Evolutionary conservation across 257 asterid genomes (phyloP), one percentile per base, ranked within the genome.

Genomic region (Ophiorrhiza pumila): DNA sequence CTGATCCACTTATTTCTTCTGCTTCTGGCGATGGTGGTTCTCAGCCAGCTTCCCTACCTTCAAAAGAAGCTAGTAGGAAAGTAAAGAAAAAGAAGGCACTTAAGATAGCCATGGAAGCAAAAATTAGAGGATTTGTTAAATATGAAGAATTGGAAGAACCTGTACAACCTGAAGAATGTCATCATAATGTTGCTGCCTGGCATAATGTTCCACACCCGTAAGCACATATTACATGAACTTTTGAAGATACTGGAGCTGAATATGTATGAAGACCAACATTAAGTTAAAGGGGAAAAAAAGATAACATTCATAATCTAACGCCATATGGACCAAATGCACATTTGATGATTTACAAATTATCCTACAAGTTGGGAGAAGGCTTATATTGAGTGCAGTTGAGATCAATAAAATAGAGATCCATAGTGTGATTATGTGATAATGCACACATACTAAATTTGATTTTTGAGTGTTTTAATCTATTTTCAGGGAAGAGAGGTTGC

Each of bases 161-260:
- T 13, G 71, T 72, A 59, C 29, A 87, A 27, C 80, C 80, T 69
- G 96, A 86, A 80, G 96, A 85, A 74, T 86, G 96, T 59, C 90
- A 84, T 80, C 98, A 91, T 66, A 69, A 87, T 14, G 97, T 94
- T 66, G 97, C 96, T 47, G 86, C 96, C 57, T 94, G 98, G 98
- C 98, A 94, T 81, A 94, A 94, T 53, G 98, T 91, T 80, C 97
- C 98, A 18, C 87, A 89, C 69, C 98, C 98, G 96, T 94, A 88
- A 80, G 96, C 69, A 39, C n/a, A 68, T 56, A 35, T 56, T 71
- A 55, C 42, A 49, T 55, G 6, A 11, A 34, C 45, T 45, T 60
- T 77, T 20, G 35, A 39, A 56, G 62, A 41, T 10, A 62, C 23
- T 57, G 57, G 42, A 22, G 58, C 72, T 35, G 43, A 11, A 15